Evolutionary conservation across 148 eudicot species (phyloP).

Genomic region (Rhododendron ferrugineum): DNA sequence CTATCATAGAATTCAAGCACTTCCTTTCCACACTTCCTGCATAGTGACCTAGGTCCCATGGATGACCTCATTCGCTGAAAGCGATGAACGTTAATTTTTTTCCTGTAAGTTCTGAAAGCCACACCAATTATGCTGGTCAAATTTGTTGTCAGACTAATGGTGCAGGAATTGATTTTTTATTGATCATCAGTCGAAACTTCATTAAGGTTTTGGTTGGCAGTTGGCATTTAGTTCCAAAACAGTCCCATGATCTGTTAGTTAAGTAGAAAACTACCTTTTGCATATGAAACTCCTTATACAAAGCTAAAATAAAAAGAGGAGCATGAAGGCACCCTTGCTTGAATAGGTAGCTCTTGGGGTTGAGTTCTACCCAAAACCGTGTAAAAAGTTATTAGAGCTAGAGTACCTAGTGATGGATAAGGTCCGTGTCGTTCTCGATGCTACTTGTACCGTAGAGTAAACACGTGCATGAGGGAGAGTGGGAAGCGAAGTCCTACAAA

Average conservation of each 20-base stretch:
- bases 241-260: background rate
- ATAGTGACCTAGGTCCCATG: conserved; percentile 1
- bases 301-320: too few species aligned
- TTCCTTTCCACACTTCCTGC: background rate
- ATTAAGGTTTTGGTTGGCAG: background rate
- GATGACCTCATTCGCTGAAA: background rate
- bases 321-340: too few species aligned
- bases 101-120: background rate
- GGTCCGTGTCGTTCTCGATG: too few species aligned
- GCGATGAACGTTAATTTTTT: background rate
- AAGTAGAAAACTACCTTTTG: background rate
- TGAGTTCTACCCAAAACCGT: too few species aligned
- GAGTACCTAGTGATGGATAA: too few species aligned
- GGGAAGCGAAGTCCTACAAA: too few species aligned
- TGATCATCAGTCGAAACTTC: background rate
- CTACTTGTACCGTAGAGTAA: too few species aligned
- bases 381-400: too few species aligned
- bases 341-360: too few species aligned
- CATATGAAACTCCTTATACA: too few species aligned
- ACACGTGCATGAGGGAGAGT: too few species aligned
- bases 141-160: background rate
- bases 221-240: background rate
- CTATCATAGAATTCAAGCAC: background rate
- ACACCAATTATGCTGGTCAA: background rate
- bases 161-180: background rate